phyloP scores from a whole-genome alignment of 768 basidiomycete species.

The Lactarius sanguifluus region DNA sequence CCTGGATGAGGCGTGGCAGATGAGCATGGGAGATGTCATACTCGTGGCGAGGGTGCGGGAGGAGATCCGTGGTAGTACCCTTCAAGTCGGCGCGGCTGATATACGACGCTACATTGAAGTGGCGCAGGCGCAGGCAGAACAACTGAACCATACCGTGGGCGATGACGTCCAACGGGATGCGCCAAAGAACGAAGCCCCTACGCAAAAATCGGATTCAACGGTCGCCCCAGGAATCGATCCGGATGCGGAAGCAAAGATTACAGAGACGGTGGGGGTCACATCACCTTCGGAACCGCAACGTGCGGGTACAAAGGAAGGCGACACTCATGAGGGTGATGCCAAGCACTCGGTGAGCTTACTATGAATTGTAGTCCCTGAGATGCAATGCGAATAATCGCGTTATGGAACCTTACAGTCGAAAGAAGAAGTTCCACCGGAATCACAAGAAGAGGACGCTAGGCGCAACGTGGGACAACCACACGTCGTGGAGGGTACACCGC shows the following conservation, averaged over 20 bases:
- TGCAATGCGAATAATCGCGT: background rate
- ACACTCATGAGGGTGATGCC: background rate
- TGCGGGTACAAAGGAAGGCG: background rate
- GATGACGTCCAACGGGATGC: too few relatives aligned
- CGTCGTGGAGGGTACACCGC: background rate
- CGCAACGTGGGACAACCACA: background rate
- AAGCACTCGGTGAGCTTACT: background rate
- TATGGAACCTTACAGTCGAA: too few relatives aligned
- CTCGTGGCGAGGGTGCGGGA: slow-evolving; percentile 5
- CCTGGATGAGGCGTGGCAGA: slow-evolving; percentile 20
- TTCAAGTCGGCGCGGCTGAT: background rate
- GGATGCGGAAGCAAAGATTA: background rate
- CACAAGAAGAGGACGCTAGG: background rate
- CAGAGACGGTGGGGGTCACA: background rate
- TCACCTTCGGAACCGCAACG: background rate
- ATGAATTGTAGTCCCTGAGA: background rate
- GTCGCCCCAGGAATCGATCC: background rate
- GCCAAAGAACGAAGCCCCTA: background rate
- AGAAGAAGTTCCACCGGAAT: background rate
- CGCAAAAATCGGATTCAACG: background rate
- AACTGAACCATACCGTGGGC: too few relatives aligned
- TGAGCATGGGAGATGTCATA: slow-evolving; percentile 22
- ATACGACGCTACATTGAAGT: slow-evolving; percentile 8
- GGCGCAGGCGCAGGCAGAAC: too few relatives aligned
- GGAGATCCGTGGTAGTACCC: background rate